Percentiles rank a stretch among this genome's conserved stretches.
phyloP scores from a whole-genome alignment of 306 rosid species.

The Mimosa bimucronata region DNA sequence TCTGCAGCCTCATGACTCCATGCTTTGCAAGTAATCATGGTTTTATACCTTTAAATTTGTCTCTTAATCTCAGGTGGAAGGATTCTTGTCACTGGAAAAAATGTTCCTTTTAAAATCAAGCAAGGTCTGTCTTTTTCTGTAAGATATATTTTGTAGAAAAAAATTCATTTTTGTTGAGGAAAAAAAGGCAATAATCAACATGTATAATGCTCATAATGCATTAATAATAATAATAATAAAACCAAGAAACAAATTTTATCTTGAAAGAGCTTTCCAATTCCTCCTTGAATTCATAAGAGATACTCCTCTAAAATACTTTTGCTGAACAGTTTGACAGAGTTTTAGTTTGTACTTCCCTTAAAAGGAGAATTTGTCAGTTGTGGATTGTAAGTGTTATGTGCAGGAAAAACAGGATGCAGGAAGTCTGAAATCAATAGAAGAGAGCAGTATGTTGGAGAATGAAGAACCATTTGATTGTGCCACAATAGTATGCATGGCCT shows the following conservation, averaged over 20 bases:
- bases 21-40: too few species aligned
- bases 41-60: too few species aligned
- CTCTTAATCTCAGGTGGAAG: too few species aligned
- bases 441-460: slow-evolving; percentile 30
- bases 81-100: too few species aligned
- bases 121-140: too few species aligned
- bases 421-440: slow-evolving; percentile 38
- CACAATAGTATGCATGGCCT: slow-evolving; percentile 62
- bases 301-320: background rate
- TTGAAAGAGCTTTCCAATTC: background rate
- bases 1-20: too few species aligned
- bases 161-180: too few species aligned
- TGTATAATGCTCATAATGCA: too few species aligned
- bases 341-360: slow-evolving; percentile 20
- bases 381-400: slow-evolving; percentile 11
- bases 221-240: too few species aligned
- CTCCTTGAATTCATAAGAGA: background rate
- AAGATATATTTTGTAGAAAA: background rate
- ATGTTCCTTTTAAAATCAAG: too few species aligned
- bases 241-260: background rate
- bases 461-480: slow-evolving; percentile 66
- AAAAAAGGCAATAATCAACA: too few species aligned
- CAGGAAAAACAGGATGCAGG: slow-evolving; percentile 45
- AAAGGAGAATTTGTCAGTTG: slow-evolving; percentile 16
- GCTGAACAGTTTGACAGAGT: slow-evolving; percentile 29